A percentile compares a stretch with the other conserved stretches of the same genome.
Evolutionary conservation across 345 rosid species (phyloP).

Genomic region (Lepidium didymum): DNA sequence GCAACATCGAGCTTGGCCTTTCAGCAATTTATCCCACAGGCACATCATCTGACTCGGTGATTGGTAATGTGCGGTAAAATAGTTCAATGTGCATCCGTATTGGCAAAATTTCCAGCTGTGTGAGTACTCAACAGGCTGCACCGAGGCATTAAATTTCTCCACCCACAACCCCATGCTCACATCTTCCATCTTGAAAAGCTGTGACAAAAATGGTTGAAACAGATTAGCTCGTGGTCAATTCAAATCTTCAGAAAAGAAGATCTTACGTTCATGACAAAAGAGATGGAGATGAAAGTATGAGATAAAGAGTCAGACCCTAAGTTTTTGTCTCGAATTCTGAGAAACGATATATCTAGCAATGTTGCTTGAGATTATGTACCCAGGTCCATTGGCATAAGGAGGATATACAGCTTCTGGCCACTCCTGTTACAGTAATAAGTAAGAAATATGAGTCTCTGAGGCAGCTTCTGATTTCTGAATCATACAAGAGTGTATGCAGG

Average conservation of each 20-base stretch:
- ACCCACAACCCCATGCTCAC: conserved; percentile 99
- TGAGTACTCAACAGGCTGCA: conserved; percentile 63
- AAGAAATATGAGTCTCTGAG: neutral
- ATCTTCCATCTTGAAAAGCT: conserved; percentile 98
- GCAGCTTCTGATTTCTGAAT: neutral
- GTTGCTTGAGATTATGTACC: conserved; percentile 70
- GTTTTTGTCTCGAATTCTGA: conserved; percentile 53
- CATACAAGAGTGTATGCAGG: neutral
- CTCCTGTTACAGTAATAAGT: conserved; percentile 54
- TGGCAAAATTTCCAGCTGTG: conserved; percentile 97
- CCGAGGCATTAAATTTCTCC: conserved; percentile 61
- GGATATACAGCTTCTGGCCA: conserved; percentile 94
- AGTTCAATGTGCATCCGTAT: conserved; percentile 82
- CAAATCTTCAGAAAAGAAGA: neutral
- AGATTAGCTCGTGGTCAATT: neutral
- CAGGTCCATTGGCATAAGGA: conserved; percentile 95
- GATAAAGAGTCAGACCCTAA: conserved; percentile 37
- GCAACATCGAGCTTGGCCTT: conserved; percentile 76
- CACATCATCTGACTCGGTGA: conserved; percentile 94
- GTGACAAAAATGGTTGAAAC: conserved; percentile 21
- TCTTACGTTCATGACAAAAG: neutral
- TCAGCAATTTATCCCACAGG: conserved; percentile 75
- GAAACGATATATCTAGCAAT: conserved; percentile 56
- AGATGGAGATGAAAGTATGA: neutral
- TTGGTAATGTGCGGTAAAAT: conserved; percentile 91